phyloP scores from a whole-genome alignment of 768 basidiomycete genomes.

The Sporobolomyces pararoseus region DNA sequence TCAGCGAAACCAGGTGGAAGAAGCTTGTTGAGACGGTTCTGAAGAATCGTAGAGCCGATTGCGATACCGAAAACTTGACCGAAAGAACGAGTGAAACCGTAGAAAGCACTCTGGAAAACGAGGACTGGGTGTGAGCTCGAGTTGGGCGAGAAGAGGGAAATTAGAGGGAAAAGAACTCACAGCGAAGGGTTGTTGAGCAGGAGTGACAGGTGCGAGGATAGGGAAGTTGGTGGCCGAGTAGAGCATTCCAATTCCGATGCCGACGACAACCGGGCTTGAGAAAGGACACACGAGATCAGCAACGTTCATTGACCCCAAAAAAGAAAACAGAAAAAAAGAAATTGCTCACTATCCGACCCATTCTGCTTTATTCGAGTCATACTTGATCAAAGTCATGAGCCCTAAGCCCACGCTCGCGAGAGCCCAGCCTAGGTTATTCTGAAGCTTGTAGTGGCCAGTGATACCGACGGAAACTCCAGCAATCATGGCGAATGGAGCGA shows the following conservation, averaged over 20 bases:
- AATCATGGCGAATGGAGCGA: constrained; percentile 52
- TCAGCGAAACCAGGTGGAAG: constrained; percentile 53
- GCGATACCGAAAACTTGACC: constrained; percentile 31
- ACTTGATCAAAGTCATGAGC: constrained; percentile 49
- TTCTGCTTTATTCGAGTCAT: constrained; percentile 10
- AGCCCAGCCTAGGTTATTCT: constrained; percentile 52
- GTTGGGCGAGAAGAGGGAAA: constrained; percentile 48
- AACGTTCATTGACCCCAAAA: neutral
- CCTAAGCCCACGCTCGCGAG: constrained; percentile 50
- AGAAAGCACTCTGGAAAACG: constrained; percentile 23
- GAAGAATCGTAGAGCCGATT: constrained; percentile 10
- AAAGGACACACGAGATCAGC: neutral
- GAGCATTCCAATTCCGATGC: constrained; percentile 48
- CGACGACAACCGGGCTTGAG: constrained; percentile 31
- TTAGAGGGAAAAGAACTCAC: constrained; percentile 52
- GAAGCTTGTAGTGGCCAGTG: constrained; percentile 50
- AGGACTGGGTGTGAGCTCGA: neutral
- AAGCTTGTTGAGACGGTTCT: constrained; percentile 38
- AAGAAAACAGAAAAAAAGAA: neutral
- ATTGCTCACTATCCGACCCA: constrained; percentile 24
- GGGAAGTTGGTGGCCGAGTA: constrained; percentile 52
- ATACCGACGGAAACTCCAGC: constrained; percentile 50
- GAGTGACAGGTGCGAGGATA: constrained; percentile 55
- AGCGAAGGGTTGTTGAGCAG: constrained; percentile 53
- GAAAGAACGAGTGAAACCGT: constrained; percentile 22